Base-by-base conservation (phyloP, 2,329 filamentous ascomycete species). In the Didymella sp. region DNA sequence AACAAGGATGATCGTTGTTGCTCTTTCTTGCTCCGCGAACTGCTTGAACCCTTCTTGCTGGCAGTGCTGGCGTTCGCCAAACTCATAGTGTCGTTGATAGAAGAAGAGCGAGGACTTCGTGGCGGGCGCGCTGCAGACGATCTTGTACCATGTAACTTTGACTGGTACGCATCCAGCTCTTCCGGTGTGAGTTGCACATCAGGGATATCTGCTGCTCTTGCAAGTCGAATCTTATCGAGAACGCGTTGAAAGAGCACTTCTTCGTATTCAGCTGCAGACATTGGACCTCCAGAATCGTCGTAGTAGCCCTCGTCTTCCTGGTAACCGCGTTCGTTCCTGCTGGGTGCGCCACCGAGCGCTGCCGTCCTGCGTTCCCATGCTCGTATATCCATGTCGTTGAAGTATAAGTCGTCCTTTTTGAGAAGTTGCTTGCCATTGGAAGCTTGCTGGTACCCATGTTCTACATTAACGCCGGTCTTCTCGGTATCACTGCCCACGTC, bases 181-280 rank as follows among this genome's bases (percentile, higher is more conserved):
- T 89, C 87, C 69, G 88, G 85, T 66, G 85, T 92, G 61, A 98
- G 83, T 73, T 88, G 89, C 53, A 97, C 91, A 55, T 96, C 90
- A 41, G 84, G 81, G 75, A 88, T 89, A 61, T 92, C 92, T 69
- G 87, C 87, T 61, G 86, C 85, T 73, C 91, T 87, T 15, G 93
- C 92, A 63, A 87, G 85, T 62, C 88, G 86, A 71, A 97, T 96
- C 64, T 91, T 89, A 67, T 88, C 87, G 75, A 96, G 79, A 37
- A 93, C 93, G 62, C 86, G 86, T 63, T 92, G 88, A 62, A 95
- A 86, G 66, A 96, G 77, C 61, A 84, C 83, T 65, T 94, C 89
- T 73, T 96, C 91, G 56, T 90, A 87, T 67, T 76, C 72, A 35
- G 64, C 62, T 41, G 59, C 60, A 60, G 66, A 61, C 47, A 70